A percentile compares a stretch with the other conserved stretches of the same genome.
phyloP scores from a whole-genome alignment of 2,329 filamentous ascomycete genomes.

The Colletotrichum sojae region DNA sequence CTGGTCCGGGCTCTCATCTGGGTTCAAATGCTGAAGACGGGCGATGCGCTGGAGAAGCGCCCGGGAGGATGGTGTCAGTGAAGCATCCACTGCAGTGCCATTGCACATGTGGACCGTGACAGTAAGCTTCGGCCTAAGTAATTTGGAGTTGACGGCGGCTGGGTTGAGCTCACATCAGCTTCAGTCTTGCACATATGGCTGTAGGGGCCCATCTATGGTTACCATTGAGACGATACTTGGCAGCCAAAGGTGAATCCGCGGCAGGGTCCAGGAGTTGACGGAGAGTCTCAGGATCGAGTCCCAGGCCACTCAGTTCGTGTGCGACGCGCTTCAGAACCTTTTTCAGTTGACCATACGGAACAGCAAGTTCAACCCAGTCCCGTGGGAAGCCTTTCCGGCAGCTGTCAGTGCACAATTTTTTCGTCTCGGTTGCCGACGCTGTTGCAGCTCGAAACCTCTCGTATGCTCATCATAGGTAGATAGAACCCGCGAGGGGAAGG shows the following conservation, averaged over 20 bases:
- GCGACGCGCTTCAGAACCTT: constrained; percentile 89
- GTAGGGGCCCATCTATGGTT: constrained; percentile 36
- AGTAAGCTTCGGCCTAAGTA: constrained; percentile 77
- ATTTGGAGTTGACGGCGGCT: constrained; percentile 57
- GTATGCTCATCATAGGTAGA: neutral
- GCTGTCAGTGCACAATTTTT: neutral
- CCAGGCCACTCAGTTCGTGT: constrained; percentile 77
- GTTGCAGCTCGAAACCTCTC: neutral
- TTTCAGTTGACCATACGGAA: constrained; percentile 88
- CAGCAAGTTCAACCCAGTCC: constrained; percentile 80
- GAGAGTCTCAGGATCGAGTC: constrained; percentile 80
- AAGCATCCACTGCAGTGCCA: constrained; percentile 78
- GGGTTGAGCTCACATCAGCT: neutral
- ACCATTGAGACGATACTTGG: constrained; percentile 71
- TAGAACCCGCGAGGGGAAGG: neutral
- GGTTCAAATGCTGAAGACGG: constrained; percentile 43
- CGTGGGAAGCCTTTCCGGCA: constrained; percentile 73
- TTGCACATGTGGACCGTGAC: constrained; percentile 77
- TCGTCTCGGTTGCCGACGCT: neutral
- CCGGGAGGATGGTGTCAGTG: constrained; percentile 75
- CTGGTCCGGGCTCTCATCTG: constrained; percentile 38
- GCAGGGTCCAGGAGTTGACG: constrained; percentile 72
- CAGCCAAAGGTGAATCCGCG: constrained; percentile 59
- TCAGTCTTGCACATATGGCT: neutral
- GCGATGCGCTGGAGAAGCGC: constrained; percentile 74